phyloP scores from a whole-genome alignment of 805 yeast species.

The Yamadazyma kitorensis region DNA sequence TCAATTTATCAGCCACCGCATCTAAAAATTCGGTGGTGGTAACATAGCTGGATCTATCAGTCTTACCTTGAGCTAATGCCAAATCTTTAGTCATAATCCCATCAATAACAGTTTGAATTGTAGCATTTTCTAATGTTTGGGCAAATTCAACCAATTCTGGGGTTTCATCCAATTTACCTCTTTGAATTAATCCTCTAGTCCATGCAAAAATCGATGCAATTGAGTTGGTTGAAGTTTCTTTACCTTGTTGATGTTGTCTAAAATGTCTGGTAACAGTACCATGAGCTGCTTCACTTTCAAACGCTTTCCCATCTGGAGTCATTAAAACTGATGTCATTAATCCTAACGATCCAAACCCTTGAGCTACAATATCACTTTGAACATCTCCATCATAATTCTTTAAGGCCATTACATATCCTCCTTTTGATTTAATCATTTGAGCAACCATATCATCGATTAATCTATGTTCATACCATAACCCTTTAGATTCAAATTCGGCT shows the following conservation, averaged over 20 bases:
- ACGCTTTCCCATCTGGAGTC: slow-evolving; percentile 85
- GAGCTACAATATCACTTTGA: slow-evolving; percentile 82
- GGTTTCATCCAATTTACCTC: slow-evolving; percentile 73
- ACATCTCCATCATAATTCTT: slow-evolving; percentile 88
- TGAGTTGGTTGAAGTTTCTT: slow-evolving; percentile 81
- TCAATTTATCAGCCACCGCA: slow-evolving; percentile 65
- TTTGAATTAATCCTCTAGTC: slow-evolving; percentile 80
- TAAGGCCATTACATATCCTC: slow-evolving; percentile 78
- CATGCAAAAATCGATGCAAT: slow-evolving; percentile 85
- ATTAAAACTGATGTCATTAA: slow-evolving; percentile 80
- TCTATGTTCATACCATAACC: slow-evolving; percentile 75
- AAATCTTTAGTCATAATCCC: slow-evolving; percentile 82
- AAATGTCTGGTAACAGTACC: slow-evolving; percentile 87
- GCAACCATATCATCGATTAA: slow-evolving; percentile 88
- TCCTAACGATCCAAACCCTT: slow-evolving; percentile 82
- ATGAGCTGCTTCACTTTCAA: slow-evolving; percentile 84
- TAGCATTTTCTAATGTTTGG: slow-evolving; percentile 59
- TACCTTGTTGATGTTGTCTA: slow-evolving; percentile 78
- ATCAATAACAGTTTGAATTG: slow-evolving; percentile 72
- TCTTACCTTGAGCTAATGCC: slow-evolving; percentile 67
- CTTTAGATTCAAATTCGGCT: slow-evolving; percentile 52
- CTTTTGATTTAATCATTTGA: slow-evolving; percentile 81
- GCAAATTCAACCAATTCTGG: slow-evolving; percentile 71
- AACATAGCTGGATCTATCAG: slow-evolving; percentile 60
- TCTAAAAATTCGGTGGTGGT: slow-evolving; percentile 75